A percentile compares a stretch with the other conserved stretches of the same genome.
phyloP scores from a whole-genome alignment of 768 basidiomycete genomes.

The Phylloporus scabripes region DNA sequence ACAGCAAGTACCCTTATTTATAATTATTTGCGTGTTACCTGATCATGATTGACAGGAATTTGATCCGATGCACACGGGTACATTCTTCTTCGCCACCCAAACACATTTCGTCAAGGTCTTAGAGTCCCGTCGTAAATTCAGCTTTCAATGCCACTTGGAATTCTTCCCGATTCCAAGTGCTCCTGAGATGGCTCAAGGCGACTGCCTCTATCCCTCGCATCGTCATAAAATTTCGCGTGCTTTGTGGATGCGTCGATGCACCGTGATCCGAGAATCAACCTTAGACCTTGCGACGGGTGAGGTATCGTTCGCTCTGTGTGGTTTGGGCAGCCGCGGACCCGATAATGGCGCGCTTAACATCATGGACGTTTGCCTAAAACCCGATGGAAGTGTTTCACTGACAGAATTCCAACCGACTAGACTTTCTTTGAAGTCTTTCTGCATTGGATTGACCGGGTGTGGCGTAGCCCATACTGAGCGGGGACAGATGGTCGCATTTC shows the following conservation, averaged over 20 bases:
- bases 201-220: slow-evolving; percentile 2
- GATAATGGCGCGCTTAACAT: neutral
- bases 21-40: neutral
- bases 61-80: neutral
- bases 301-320: neutral
- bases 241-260: neutral
- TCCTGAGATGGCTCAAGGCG: neutral
- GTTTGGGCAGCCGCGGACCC: neutral
- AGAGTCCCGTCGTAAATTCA: neutral
- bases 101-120: slow-evolving; percentile 5
- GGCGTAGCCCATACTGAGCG: neutral
- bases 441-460: neutral
- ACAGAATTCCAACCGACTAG: neutral
- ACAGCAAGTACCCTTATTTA: neutral
- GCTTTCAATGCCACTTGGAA: slow-evolving; percentile 2
- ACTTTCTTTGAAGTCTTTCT: neutral
- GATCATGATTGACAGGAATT: neutral
- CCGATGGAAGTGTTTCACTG: slow-evolving; percentile 3
- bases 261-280: neutral
- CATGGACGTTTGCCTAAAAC: slow-evolving; percentile 4
- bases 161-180: slow-evolving; percentile 5
- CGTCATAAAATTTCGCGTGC: neutral
- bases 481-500: neutral
- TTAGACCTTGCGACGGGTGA: neutral
- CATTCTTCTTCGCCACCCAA: slow-evolving; percentile 5